Conservation (phyloP, 768 basidiomycete genomes). For the Macrolepiota fuliginosa region DNA sequence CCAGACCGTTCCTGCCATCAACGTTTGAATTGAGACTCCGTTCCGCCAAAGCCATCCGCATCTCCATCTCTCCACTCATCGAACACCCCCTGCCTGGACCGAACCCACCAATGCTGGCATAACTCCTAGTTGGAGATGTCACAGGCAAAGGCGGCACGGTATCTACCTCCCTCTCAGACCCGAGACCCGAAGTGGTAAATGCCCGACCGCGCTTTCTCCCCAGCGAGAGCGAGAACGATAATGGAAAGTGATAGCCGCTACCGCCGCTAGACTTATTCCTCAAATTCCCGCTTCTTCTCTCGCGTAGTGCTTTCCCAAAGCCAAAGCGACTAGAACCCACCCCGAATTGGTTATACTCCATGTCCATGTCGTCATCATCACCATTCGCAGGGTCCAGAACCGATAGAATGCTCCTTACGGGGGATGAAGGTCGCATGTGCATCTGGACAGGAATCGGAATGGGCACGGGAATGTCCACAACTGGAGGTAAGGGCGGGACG, state of each 20-base stretch:
- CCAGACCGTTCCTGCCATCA: neutral
- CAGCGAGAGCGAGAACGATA: neutral
- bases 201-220: slow-evolving; percentile 3
- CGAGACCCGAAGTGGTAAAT: neutral
- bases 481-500: slow-evolving; percentile 5
- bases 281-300: neutral
- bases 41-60: slow-evolving; percentile 51
- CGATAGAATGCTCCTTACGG: slow-evolving; percentile 1
- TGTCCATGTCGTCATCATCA: neutral
- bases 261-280: slow-evolving; percentile 11
- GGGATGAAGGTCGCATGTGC: neutral
- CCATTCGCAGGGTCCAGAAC: slow-evolving; percentile 2
- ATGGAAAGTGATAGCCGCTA: slow-evolving; percentile 5
- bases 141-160: neutral
- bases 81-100: slow-evolving; percentile 38
- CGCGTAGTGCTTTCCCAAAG: neutral
- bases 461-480: neutral
- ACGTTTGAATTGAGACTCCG: slow-evolving; percentile 3
- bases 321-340: neutral
- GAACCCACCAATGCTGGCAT: neutral
- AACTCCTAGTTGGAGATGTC: neutral
- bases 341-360: slow-evolving; percentile 3
- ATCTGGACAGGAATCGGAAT: slow-evolving; percentile 3
- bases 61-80: slow-evolving; percentile 57
- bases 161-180: slow-evolving; percentile 1